phyloP scores from a whole-genome alignment of 805 yeast genomes.

The Candida odintsovae region DNA sequence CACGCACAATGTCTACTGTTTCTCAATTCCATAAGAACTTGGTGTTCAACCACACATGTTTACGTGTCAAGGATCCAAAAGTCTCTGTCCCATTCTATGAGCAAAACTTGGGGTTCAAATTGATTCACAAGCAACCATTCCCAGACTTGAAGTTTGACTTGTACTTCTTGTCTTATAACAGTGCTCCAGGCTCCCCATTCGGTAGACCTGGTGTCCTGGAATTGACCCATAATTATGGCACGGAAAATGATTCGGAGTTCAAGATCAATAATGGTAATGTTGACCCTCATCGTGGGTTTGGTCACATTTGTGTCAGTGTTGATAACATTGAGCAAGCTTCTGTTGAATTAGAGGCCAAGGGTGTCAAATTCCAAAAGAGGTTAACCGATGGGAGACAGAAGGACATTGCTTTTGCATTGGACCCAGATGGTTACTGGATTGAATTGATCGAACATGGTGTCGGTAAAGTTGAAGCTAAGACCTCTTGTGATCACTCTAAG shows the following conservation, averaged over 20 bases:
- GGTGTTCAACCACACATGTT: slow-evolving; percentile 60
- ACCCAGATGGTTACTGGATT: slow-evolving; percentile 97
- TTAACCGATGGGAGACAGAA: slow-evolving; percentile 87
- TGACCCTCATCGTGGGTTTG: slow-evolving; percentile 85
- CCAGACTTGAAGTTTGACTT: slow-evolving; percentile 56
- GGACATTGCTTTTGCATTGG: slow-evolving; percentile 89
- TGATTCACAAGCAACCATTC: slow-evolving; percentile 45
- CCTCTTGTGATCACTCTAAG: slow-evolving; percentile 28
- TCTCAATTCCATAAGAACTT: slow-evolving; percentile 7
- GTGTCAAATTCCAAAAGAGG: slow-evolving; percentile 77
- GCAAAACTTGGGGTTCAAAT: slow-evolving; percentile 67
- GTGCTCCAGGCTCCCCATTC: slow-evolving; percentile 15
- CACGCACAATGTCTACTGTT: neutral
- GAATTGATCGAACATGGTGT: slow-evolving; percentile 67
- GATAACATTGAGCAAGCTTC: slow-evolving; percentile 68
- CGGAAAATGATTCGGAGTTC: slow-evolving; percentile 52
- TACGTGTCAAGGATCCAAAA: slow-evolving; percentile 79
- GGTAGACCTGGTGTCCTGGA: slow-evolving; percentile 63
- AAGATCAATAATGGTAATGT: slow-evolving; percentile 74
- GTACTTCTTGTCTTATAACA: slow-evolving; percentile 52
- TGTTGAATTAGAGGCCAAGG: slow-evolving; percentile 46
- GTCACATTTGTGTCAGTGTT: slow-evolving; percentile 87
- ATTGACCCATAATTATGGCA: slow-evolving; percentile 75
- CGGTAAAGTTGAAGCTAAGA: slow-evolving; percentile 33
- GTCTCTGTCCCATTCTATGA: slow-evolving; percentile 68